Conservation (phyloP, 2,329 filamentous ascomycete species). For the Diaporthe nobilis region DNA sequence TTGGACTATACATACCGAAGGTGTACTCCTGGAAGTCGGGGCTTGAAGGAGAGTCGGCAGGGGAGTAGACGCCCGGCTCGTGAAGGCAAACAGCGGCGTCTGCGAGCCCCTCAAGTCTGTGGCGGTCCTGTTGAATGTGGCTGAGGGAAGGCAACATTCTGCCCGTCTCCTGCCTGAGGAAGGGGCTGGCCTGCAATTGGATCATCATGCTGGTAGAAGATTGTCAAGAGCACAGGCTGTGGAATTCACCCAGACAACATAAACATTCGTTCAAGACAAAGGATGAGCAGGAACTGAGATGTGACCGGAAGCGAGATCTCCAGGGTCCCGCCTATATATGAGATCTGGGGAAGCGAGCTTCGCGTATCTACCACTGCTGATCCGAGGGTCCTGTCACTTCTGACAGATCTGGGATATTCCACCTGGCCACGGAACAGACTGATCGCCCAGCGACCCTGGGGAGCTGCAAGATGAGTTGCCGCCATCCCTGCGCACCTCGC, state of each 20-base stretch:
- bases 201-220: constrained; percentile 32
- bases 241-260: constrained; percentile 22
- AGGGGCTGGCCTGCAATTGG: constrained; percentile 9
- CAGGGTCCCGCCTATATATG: constrained; percentile 35
- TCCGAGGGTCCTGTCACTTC: constrained; percentile 29
- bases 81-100: constrained; percentile 30
- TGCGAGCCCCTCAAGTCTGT: constrained; percentile 29
- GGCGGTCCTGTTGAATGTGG: constrained; percentile 17
- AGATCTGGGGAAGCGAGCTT: constrained; percentile 33
- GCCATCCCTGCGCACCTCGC: constrained; percentile 38
- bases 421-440: constrained; percentile 18
- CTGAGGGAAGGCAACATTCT: constrained; percentile 24
- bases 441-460: constrained; percentile 31
- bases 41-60: constrained; percentile 4
- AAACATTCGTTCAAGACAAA: constrained; percentile 24
- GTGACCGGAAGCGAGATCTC: constrained; percentile 35
- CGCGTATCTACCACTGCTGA: constrained; percentile 34
- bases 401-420: constrained; percentile 37
- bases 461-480: constrained; percentile 29
- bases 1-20: constrained; percentile 5
- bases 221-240: constrained; percentile 11
- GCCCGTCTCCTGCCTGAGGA: constrained; percentile 1
- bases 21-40: constrained; percentile 12
- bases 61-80: constrained; percentile 29
- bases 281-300: constrained; percentile 25